Conservation (phyloP, 129 eudicot species). For the carrot (Daucus carota) region DNA sequence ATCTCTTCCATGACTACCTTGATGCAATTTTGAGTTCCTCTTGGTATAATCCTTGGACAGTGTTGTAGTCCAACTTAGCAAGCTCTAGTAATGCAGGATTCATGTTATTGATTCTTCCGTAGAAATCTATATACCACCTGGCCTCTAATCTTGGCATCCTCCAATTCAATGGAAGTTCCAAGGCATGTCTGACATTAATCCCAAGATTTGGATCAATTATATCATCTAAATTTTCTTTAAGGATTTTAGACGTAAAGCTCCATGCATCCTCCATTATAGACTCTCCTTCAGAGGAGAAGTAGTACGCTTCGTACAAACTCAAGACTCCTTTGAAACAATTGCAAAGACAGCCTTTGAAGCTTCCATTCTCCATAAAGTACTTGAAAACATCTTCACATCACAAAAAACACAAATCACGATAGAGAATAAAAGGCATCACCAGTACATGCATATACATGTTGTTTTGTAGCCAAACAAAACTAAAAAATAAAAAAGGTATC, state of each 20-base stretch:
- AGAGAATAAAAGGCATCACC: neutral
- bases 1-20: slow-evolving; percentile 21
- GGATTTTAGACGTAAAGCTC: slow-evolving; percentile 26
- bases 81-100: slow-evolving; percentile 12
- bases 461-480: neutral
- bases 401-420: neutral
- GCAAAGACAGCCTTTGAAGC: slow-evolving; percentile 7
- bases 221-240: slow-evolving; percentile 4
- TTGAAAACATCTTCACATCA: neutral
- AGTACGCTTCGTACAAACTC: slow-evolving; percentile 63
- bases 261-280: slow-evolving; percentile 28
- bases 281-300: slow-evolving; percentile 37
- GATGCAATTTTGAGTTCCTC: slow-evolving; percentile 19
- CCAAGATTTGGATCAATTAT: neutral
- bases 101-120: slow-evolving; percentile 12
- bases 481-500: no score
- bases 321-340: slow-evolving; percentile 38
- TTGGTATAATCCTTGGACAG: slow-evolving; percentile 28
- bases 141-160: slow-evolving; percentile 38
- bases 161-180: slow-evolving; percentile 30
- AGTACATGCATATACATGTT: neutral
- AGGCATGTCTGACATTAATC: slow-evolving; percentile 3
- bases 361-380: neutral
- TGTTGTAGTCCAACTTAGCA: slow-evolving; percentile 30
- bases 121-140: slow-evolving; percentile 24